Conservation (phyloP, 805 yeast genomes). For the Kuraishia floccosa region DNA sequence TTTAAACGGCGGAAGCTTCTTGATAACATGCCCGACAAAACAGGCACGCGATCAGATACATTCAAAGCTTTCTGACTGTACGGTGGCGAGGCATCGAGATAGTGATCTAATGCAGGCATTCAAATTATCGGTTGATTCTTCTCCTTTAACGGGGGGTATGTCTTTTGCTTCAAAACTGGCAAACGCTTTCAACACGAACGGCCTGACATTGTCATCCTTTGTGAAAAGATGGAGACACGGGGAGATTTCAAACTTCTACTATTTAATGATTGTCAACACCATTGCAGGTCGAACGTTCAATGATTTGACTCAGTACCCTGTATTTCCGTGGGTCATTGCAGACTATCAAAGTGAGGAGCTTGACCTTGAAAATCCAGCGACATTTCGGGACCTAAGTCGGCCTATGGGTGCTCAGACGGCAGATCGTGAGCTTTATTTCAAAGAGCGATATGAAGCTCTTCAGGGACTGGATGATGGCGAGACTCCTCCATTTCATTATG, state of each 20-base stretch:
- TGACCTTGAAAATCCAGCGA: constrained; percentile 49
- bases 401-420: constrained; percentile 87
- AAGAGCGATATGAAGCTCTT: constrained; percentile 64
- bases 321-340: constrained; percentile 85
- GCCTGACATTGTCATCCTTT: constrained; percentile 26
- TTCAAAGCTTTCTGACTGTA: constrained; percentile 32
- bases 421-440: constrained; percentile 48
- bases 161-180: constrained; percentile 29
- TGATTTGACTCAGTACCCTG: constrained; percentile 83
- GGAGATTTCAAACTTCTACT: constrained; percentile 72
- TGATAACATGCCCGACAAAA: constrained; percentile 51
- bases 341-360: constrained; percentile 65
- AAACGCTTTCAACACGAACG: constrained; percentile 28
- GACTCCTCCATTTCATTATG: constrained; percentile 80
- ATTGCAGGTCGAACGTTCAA: constrained; percentile 84
- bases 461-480: constrained; percentile 43
- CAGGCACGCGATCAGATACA: constrained; percentile 46
- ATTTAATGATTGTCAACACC: constrained; percentile 69
- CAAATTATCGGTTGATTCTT: constrained; percentile 9
- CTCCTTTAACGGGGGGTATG: constrained; percentile 4
- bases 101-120: constrained; percentile 42
- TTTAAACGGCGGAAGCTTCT: constrained; percentile 56
- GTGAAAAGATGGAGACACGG: constrained; percentile 71
- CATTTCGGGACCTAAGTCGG: constrained; percentile 67
- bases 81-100: constrained; percentile 40